These are phyloP conservation scores for Nepenthes gracilis DNA, from an alignment of 148 eudicot species.

Conservation along the genomic window DNA sequence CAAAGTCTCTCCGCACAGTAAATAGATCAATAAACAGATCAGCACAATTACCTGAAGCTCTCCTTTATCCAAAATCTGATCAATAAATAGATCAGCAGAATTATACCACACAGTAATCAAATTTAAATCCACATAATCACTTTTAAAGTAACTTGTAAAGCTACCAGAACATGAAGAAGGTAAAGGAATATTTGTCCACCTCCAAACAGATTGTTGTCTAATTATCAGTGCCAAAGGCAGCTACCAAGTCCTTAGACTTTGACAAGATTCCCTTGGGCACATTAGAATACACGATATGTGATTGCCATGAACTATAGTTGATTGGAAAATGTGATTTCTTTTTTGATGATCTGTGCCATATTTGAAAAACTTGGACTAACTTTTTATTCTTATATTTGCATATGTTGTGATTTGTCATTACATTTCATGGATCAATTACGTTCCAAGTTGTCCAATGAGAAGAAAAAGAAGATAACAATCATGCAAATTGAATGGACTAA, in stretches of 20 bases:
- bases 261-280: conserved; percentile 90
- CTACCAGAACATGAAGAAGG: not conserved
- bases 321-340: too few relatives aligned
- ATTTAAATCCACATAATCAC: too few relatives aligned
- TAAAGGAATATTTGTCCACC: conserved; percentile 25
- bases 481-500: too few relatives aligned
- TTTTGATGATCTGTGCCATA: too few relatives aligned
- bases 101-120: too few relatives aligned
- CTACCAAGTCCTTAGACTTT: conserved; percentile 69
- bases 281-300: conserved; percentile 85
- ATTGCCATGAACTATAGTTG: conserved; percentile 23
- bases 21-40: conserved; percentile 85
- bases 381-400: too few relatives aligned
- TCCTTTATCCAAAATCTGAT: conserved; percentile 93
- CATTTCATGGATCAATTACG: too few relatives aligned
- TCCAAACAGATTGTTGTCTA: conserved; percentile 78
- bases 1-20: conserved; percentile 49
- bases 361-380: too few relatives aligned
- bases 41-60: conserved; percentile 78
- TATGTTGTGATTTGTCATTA: too few relatives aligned
- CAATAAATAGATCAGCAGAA: conserved; percentile 2
- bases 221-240: conserved; percentile 85
- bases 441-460: too few relatives aligned
- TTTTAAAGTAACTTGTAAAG: not conserved
- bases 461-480: too few relatives aligned